Percentiles rank a stretch among this genome's conserved stretches.
Evolutionary conservation across 139 green algal genomes (phyloP).

Genomic region (Edaphochlamys debaryana): DNA sequence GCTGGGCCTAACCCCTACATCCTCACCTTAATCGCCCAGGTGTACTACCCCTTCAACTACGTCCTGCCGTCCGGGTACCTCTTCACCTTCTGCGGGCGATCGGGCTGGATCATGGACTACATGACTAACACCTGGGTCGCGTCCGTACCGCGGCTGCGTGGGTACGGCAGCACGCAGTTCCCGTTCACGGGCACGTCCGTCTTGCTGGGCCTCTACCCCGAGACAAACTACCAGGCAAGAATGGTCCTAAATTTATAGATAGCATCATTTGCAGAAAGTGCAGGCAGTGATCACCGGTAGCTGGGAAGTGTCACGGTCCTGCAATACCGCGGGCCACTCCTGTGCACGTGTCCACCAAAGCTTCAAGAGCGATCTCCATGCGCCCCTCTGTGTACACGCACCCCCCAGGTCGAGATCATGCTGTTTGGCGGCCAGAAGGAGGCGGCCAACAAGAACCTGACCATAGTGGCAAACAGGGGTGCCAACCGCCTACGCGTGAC

Average conservation of each 20-base stretch:
- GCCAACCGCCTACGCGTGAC: slow-evolving; percentile 6
- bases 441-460: slow-evolving; percentile 15
- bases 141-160: not conserved
- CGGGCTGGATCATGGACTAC: slow-evolving; percentile 32
- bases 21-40: not conserved
- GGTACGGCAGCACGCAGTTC: not conserved
- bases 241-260: no score
- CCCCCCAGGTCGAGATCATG: slow-evolving; percentile 45
- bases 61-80: slow-evolving; percentile 39
- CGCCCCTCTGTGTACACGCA: no score
- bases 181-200: not conserved
- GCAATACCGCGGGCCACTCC: no score
- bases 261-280: no score
- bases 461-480: not conserved
- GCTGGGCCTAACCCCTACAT: no score
- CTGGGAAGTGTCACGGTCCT: no score
- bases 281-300: no score
- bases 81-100: slow-evolving; percentile 44
- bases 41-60: slow-evolving; percentile 54
- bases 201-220: not conserved
- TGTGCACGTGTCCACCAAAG: no score
- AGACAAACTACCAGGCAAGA: not conserved
- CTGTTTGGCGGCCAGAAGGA: slow-evolving; percentile 47
- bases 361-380: no score
- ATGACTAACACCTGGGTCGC: not conserved